phyloP scores from a whole-genome alignment of 768 basidiomycete species.

The Tricholoma matsutake region DNA sequence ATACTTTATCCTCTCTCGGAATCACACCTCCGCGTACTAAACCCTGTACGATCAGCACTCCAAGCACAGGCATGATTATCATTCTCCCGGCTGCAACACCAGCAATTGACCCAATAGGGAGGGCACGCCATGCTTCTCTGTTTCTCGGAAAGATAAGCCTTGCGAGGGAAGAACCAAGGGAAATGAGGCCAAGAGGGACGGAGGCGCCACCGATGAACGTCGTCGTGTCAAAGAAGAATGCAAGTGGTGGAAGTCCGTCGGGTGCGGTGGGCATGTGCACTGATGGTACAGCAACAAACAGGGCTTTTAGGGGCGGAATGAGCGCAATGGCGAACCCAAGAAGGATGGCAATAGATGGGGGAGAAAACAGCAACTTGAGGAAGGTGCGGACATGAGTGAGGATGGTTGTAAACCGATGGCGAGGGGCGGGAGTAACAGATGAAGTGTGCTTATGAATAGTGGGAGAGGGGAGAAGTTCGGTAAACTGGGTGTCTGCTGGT shows the following conservation, averaged over 20 bases:
- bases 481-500: not conserved
- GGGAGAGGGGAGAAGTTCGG: no score
- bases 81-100: constrained; percentile 53
- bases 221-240: constrained; percentile 47
- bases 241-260: constrained; percentile 55
- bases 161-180: constrained; percentile 56
- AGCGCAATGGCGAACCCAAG: constrained; percentile 46
- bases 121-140: constrained; percentile 36
- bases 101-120: constrained; percentile 50
- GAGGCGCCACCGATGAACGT: constrained; percentile 51
- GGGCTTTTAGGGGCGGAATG: constrained; percentile 46
- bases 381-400: constrained; percentile 12
- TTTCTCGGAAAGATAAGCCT: constrained; percentile 48
- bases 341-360: constrained; percentile 46
- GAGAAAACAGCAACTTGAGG: constrained; percentile 34
- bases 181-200: constrained; percentile 52
- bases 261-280: constrained; percentile 43
- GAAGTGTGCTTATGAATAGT: no score
- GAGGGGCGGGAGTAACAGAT: no score
- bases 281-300: constrained; percentile 41
- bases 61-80: constrained; percentile 56
- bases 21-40: constrained; percentile 49
- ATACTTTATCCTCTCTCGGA: constrained; percentile 48
- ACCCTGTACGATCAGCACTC: constrained; percentile 52
- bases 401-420: not conserved